A percentile compares a stretch with the other conserved stretches of the same genome.
These are phyloP conservation scores for Geranium rotundifolium DNA, from an alignment of 345 rosid genomes.

Conservation along the genomic window DNA sequence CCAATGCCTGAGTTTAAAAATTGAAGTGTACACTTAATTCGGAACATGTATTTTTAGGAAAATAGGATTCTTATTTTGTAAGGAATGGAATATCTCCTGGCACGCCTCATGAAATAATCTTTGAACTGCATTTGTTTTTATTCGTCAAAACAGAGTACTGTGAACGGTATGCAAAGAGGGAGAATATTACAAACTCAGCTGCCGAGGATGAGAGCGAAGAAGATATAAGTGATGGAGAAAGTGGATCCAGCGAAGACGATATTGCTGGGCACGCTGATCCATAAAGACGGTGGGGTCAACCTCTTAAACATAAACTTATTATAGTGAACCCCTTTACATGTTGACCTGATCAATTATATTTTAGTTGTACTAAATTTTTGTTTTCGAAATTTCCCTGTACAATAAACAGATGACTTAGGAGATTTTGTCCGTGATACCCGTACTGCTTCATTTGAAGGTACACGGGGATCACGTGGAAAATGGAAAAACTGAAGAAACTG, in stretches of 20 bases:
- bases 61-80: too few species aligned
- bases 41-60: too few species aligned
- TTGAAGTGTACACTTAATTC: too few species aligned
- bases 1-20: too few species aligned
- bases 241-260: conserved; percentile 42
- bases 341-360: conserved; percentile 4
- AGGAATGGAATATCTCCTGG: too few species aligned
- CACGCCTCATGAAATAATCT: background rate
- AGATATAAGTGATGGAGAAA: conserved; percentile 38
- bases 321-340: conserved; percentile 1
- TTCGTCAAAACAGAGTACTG: conserved; percentile 37
- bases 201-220: conserved; percentile 30
- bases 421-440: conserved; percentile 5
- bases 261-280: conserved; percentile 55
- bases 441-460: background rate
- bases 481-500: background rate
- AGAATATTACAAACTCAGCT: conserved; percentile 22
- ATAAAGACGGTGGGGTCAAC: conserved; percentile 8
- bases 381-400: conserved; percentile 12
- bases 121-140: background rate
- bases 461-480: background rate
- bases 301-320: background rate
- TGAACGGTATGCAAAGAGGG: conserved; percentile 50
- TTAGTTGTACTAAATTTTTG: background rate
- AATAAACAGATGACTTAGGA: conserved; percentile 1